These are phyloP conservation scores for Metschnikowia anglica DNA, from an alignment of 805 yeast species.

Conservation along the genomic window DNA sequence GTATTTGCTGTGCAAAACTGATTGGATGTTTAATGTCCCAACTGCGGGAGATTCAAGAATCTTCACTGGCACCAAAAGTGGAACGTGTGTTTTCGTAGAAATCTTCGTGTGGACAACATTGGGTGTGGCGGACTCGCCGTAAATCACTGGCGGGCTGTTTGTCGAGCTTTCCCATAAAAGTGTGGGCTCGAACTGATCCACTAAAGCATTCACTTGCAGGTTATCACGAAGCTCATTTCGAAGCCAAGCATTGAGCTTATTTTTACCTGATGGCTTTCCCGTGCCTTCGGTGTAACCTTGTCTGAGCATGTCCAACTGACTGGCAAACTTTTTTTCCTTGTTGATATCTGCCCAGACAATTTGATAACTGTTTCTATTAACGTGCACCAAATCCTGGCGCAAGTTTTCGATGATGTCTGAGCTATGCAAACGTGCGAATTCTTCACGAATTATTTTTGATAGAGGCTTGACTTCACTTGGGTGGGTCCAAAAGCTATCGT, in stretches of 20 bases:
- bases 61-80: conserved; percentile 33
- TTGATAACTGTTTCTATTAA: conserved; percentile 29
- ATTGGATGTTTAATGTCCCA: conserved; percentile 34
- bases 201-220: conserved; percentile 13
- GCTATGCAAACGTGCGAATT: conserved; percentile 36
- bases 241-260: conserved; percentile 11
- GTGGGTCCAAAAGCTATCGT: conserved; percentile 47
- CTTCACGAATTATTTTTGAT: conserved; percentile 29
- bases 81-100: conserved; percentile 18
- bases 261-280: conserved; percentile 2
- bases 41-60: conserved; percentile 29
- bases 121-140: conserved; percentile 1
- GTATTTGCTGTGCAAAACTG: conserved; percentile 33
- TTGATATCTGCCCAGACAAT: conserved; percentile 34
- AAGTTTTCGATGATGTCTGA: conserved; percentile 27
- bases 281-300: conserved; percentile 12
- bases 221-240: conserved; percentile 12
- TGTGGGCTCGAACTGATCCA: conserved; percentile 25
- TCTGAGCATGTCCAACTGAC: conserved; percentile 11
- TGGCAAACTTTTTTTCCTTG: conserved; percentile 12
- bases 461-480: conserved; percentile 31
- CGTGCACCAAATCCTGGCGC: conserved; percentile 26
- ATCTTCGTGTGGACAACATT: background rate
- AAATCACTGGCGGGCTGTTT: conserved; percentile 7
- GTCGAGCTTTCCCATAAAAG: conserved; percentile 19